Conservation (phyloP, 176 grass and related monocot species). For the Melocanna baccifera region DNA sequence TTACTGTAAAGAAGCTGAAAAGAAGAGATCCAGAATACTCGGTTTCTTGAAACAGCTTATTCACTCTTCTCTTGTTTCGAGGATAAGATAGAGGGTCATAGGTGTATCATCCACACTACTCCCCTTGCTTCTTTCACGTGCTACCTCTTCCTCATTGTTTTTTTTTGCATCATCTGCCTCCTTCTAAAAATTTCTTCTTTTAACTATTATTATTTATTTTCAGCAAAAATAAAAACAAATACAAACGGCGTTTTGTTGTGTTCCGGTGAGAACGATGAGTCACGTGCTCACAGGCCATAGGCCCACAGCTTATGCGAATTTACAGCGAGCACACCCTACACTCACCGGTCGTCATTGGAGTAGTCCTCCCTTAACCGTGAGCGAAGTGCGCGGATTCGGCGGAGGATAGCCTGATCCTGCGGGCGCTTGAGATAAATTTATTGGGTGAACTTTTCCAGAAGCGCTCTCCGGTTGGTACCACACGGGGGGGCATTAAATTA, state of each 20-base stretch:
- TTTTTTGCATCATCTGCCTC: too few relatives aligned
- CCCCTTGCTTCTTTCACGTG: too few relatives aligned
- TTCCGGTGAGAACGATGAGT: not conserved
- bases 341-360: not conserved
- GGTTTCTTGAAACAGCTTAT: accelerated
- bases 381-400: not conserved
- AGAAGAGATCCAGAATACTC: too few relatives aligned
- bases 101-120: too few relatives aligned
- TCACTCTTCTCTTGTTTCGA: too few relatives aligned
- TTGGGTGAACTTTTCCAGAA: not conserved
- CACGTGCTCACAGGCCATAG: not conserved
- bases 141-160: too few relatives aligned
- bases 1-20: too few relatives aligned
- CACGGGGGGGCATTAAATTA: constrained; percentile 17
- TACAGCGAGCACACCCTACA: not conserved
- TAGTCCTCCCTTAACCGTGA: not conserved
- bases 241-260: too few relatives aligned
- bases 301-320: not conserved
- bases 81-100: too few relatives aligned
- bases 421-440: not conserved
- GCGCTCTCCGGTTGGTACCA: not conserved
- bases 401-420: not conserved
- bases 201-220: too few relatives aligned
- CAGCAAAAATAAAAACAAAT: too few relatives aligned
- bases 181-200: too few relatives aligned